Percentiles rank a stretch among this genome's conserved stretches.
Evolutionary conservation across 2,329 filamentous ascomycete genomes (phyloP).

Genomic region (Ophiostoma triangulosporum): DNA sequence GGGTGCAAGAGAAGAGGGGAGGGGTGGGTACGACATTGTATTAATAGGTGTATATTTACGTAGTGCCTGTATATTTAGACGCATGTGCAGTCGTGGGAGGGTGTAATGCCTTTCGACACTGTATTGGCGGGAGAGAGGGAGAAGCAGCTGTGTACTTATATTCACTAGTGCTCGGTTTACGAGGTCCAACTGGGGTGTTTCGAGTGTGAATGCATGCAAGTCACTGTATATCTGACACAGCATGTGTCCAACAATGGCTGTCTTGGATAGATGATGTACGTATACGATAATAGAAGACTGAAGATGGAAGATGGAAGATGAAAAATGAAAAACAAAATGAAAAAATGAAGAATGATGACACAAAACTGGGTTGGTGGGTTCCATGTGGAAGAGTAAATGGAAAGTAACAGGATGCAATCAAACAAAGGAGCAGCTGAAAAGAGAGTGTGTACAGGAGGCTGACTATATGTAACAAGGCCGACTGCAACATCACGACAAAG

Average conservation of each 20-base stretch:
- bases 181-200: not conserved
- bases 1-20: not conserved
- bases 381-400: too few relatives aligned
- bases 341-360: too few relatives aligned
- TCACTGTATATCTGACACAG: not conserved
- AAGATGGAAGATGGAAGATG: too few relatives aligned
- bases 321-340: too few relatives aligned
- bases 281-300: too few relatives aligned
- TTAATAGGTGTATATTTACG: not conserved
- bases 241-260: not conserved
- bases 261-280: not conserved
- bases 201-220: not conserved
- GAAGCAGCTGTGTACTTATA: not conserved
- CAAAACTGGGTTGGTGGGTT: too few relatives aligned
- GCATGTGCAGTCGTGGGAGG: too few relatives aligned
- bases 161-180: not conserved
- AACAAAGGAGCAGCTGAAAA: too few relatives aligned
- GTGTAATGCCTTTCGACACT: not conserved
- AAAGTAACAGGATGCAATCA: too few relatives aligned
- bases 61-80: not conserved
- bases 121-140: not conserved
- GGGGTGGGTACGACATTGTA: not conserved
- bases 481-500: too few relatives aligned
- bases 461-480: too few relatives aligned
- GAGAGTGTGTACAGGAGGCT: too few relatives aligned